phyloP scores from a whole-genome alignment of 2,329 filamentous ascomycete genomes.

The Fusarium burgessii region DNA sequence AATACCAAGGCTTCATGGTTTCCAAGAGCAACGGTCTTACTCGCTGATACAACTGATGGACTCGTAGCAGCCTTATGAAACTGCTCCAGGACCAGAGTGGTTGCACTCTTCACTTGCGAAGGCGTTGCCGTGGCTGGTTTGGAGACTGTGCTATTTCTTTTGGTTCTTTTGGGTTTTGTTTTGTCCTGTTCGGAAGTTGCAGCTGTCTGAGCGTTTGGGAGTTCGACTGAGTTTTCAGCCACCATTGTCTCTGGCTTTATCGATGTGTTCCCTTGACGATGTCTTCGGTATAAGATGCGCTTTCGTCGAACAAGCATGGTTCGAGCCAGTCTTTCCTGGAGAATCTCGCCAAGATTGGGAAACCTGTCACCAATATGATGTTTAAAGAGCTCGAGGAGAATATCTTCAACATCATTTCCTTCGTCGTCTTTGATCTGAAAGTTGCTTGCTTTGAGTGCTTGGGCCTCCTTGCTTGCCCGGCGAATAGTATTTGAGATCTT shows the following conservation, averaged over 20 bases:
- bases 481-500: neutral
- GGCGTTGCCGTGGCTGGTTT: neutral
- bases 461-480: neutral
- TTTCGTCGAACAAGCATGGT: neutral
- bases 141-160: neutral
- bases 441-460: neutral
- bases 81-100: neutral
- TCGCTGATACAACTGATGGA: neutral
- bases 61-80: neutral
- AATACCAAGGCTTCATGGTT: neutral
- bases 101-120: neutral
- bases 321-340: neutral
- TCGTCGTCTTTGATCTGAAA: neutral
- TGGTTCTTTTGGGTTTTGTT: neutral
- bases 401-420: neutral
- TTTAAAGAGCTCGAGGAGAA: neutral
- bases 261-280: neutral
- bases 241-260: neutral
- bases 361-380: neutral
- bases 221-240: fast-evolving
- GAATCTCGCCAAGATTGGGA: neutral
- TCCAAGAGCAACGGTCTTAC: neutral
- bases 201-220: neutral
- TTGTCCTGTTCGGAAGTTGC: neutral
- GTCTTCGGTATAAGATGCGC: neutral